Evolutionary conservation across 768 basidiomycete genomes (phyloP).

Genomic region (Pleurotus pulmonarius): DNA sequence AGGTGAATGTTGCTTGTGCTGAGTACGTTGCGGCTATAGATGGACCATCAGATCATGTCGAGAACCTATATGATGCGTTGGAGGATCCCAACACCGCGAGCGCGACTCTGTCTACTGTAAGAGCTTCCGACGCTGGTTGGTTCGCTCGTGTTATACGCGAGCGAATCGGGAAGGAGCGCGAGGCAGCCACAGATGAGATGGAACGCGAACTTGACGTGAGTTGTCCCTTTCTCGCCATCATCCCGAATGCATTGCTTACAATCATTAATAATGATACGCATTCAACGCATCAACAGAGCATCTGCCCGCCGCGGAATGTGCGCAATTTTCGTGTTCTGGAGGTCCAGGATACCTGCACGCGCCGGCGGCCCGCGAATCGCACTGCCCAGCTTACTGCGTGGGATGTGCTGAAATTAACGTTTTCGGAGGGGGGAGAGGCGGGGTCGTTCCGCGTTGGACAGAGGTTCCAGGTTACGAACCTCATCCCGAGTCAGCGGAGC

Average conservation of each 20-base stretch:
- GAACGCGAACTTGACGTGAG: constrained; percentile 71
- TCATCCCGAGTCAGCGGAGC: constrained; percentile 60
- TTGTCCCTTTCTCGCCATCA: constrained; percentile 6
- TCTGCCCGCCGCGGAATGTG: constrained; percentile 72
- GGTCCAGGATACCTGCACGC: constrained; percentile 58
- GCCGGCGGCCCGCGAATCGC: constrained; percentile 47
- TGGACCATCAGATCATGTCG: constrained; percentile 44
- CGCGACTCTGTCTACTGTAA: constrained; percentile 36
- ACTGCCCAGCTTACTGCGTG: constrained; percentile 79
- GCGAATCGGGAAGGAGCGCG: constrained; percentile 44
- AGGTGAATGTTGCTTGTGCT: no score
- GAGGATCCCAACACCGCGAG: constrained; percentile 51
- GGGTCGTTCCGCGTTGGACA: constrained; percentile 59
- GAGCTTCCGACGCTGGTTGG: constrained; percentile 54
- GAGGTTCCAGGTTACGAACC: constrained; percentile 71
- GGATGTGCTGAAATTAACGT: constrained; percentile 58
- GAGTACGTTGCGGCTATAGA: constrained; percentile 16
- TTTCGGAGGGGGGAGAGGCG: constrained; percentile 46
- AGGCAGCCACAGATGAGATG: constrained; percentile 54
- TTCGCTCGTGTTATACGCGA: constrained; percentile 51
- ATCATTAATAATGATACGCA: background rate
- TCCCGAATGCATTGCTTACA: background rate
- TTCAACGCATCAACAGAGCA: constrained; percentile 29
- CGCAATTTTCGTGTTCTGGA: constrained; percentile 73
- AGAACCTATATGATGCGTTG: constrained; percentile 59